These are phyloP conservation scores for Mortierella sp. DNA, from an alignment of 371 early-diverging fungal genomes.

Conservation along the genomic window DNA sequence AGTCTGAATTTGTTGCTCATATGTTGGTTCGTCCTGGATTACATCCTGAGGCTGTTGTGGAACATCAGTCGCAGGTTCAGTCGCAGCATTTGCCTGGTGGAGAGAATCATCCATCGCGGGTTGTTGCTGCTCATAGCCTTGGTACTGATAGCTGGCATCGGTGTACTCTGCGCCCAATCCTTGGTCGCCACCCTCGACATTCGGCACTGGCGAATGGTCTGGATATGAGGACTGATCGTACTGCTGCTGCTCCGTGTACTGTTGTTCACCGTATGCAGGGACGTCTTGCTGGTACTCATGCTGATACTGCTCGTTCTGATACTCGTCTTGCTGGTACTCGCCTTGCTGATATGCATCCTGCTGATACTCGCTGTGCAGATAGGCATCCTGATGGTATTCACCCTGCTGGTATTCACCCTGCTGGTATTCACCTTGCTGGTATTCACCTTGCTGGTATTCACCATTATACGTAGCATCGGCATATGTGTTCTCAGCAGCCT, in stretches of 20 bases:
- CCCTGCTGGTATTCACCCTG: slow-evolving; percentile 26
- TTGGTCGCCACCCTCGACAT: slow-evolving; percentile 16
- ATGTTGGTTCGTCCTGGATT: slow-evolving; percentile 21
- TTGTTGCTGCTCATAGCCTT: slow-evolving; percentile 1
- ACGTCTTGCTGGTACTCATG: slow-evolving; percentile 32
- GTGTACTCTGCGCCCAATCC: slow-evolving; percentile 20
- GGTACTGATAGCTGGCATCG: slow-evolving; percentile 13
- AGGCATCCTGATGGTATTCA: slow-evolving; percentile 21
- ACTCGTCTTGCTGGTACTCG: slow-evolving; percentile 25
- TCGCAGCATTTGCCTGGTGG: neutral
- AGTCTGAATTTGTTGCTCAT: slow-evolving; percentile 15
- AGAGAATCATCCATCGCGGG: neutral
- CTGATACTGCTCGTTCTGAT: slow-evolving; percentile 20
- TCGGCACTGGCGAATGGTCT: slow-evolving; percentile 13
- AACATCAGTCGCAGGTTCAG: neutral
- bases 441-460: slow-evolving; percentile 16
- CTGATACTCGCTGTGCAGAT: slow-evolving; percentile 20
- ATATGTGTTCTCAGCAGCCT: slow-evolving; percentile 13
- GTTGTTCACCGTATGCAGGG: slow-evolving; percentile 18
- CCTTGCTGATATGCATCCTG: slow-evolving; percentile 16
- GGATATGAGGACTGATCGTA: slow-evolving; percentile 20
- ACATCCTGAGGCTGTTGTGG: slow-evolving; percentile 1
- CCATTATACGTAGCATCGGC: slow-evolving; percentile 14
- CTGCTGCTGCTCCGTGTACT: slow-evolving; percentile 17
- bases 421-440: slow-evolving; percentile 18